Base-by-base conservation (phyloP, 208 protist genomes). In the Strigomonas culicis region DNA sequence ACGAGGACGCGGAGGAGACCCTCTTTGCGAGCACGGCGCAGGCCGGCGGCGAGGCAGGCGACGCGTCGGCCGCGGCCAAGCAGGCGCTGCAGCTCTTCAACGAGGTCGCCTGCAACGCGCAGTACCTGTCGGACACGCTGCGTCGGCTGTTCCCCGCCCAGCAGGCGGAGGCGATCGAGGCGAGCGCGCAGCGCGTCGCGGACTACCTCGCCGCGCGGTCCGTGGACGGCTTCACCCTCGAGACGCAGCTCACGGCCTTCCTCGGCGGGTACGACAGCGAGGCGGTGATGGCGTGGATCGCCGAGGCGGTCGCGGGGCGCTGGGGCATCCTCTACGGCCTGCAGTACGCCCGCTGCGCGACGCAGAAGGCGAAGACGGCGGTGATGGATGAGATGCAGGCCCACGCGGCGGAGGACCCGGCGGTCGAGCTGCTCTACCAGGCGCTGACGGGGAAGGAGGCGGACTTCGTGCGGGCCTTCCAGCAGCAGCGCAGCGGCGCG, bases 171-270 rank as follows among this genome's bases (percentile, higher is more conserved):
- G 78, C 74, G 36, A 90, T 80, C 61, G 72, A 82, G 25, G 52
- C 76, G 4, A 80, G 86, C 49, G 84, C 86, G n/a, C 53, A 57
- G 53, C 78, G 80, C n/a, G 83, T 92, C 6, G 25, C 94, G 34
- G 76, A 80, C 30, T 94, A 85, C 41, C 63, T 92, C 19, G 59
- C 67, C n/a, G 74, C 90, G 63, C 63, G 30, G 39, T 63, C 72
- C 17, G 79, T 82, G 46, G 85, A 93, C 44, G 69, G 84, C 51
- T 68, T 87, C 34, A 87, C 80, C 19, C 66, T 96, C 0, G 90
- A 93, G 65, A 96, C 90, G 13, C 90, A 94, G 77, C 80, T 96
- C 21, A 94, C 83, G 0, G 88, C 85, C 19, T 92, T 82, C 66
- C 78, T 96, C 13, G 85, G 86, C 30, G 84, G 79, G 41, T 93